Conservation (phyloP, 2,329 filamentous ascomycete genomes). For the Chaetomiaceae sp. region DNA sequence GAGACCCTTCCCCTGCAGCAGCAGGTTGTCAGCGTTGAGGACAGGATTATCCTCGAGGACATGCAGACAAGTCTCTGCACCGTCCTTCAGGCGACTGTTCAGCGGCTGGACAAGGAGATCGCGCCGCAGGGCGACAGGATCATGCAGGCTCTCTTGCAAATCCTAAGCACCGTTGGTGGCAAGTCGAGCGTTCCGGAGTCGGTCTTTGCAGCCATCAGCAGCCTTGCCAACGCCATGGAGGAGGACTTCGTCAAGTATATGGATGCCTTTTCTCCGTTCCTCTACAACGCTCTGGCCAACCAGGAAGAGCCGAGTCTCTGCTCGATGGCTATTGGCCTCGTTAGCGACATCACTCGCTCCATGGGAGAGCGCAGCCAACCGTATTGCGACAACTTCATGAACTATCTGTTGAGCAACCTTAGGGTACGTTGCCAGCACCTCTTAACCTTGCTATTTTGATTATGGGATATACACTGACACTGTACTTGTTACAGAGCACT, state of each 20-base stretch:
- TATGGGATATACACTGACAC: conserved; percentile 5
- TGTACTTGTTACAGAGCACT: conserved; percentile 56
- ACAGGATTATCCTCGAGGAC: conserved; percentile 91
- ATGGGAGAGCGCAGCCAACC: conserved; percentile 87
- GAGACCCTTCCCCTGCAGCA: conserved; percentile 83
- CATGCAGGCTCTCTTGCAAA: conserved; percentile 81
- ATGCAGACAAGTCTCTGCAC: conserved; percentile 95
- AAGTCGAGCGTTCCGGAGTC: conserved; percentile 95
- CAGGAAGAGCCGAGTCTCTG: conserved; percentile 92
- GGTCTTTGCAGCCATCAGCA: conserved; percentile 85
- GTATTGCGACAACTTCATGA: conserved; percentile 98
- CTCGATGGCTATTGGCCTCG: conserved; percentile 94
- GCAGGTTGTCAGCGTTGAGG: conserved; percentile 95
- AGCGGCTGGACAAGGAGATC: conserved; percentile 86
- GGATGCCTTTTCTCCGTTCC: conserved; percentile 86
- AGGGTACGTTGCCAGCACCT: conserved; percentile 51
- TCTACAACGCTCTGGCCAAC: conserved; percentile 91
- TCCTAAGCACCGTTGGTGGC: conserved; percentile 68
- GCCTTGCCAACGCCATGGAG: conserved; percentile 86
- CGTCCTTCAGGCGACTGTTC: conserved; percentile 85
- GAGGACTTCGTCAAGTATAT: conserved; percentile 96
- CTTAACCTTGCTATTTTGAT: conserved; percentile 3
- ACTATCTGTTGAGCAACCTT: conserved; percentile 88
- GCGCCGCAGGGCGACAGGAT: conserved; percentile 86
- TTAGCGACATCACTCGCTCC: conserved; percentile 92